Evolutionary conservation across 306 rosid species (phyloP), one percentile per base, ranked within the genome.

Genomic region (Luffa acutangula): DNA sequence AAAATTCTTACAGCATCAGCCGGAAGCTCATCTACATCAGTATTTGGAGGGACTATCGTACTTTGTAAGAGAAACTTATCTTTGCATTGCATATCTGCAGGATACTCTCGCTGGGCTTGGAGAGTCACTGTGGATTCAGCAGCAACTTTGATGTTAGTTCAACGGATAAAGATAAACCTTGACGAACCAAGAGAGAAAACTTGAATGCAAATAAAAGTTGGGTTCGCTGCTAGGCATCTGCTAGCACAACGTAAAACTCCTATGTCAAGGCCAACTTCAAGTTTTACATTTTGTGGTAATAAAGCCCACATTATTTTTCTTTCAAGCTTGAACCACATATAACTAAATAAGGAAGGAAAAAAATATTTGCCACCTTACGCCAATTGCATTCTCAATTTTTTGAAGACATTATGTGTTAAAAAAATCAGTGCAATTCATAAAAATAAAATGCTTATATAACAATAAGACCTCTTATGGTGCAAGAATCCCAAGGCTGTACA

Each of bases 21-120:
- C 5, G 90, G 90, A 84, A 93, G 99, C 8, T 92, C 97, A 80
- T 95, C 96, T 49, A 90, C 87, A 82, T 88, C 97, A 69, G 89
- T 86, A 87, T 90, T 83, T 43, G 90, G 84, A 87, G 82, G 81
- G 80, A 95, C 97, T 75, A 52, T 59, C 9, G 97, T 88, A 86
- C 97, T 93, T 87, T 93, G 97, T 77, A 95, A 80, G 77, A 95
- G 99, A 89, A 95, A 95, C 87, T 91, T 95, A 86, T 95, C 99
- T 81, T 93, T 93, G 86, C 93, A 89, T 72, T 90, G 93, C 93
- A 88, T 83, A 81, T 94, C 93, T 59, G 88, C 85, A 82, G 98
- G 98, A 86, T 87, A 86, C 87, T 92, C 99, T 46, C 76, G 93
- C 75, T 90, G 97, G 33, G 96, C 97, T 87, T 95, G 99, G 75